phyloP scores from a whole-genome alignment of 345 rosid genomes.

The Rubroshorea leprosula region DNA sequence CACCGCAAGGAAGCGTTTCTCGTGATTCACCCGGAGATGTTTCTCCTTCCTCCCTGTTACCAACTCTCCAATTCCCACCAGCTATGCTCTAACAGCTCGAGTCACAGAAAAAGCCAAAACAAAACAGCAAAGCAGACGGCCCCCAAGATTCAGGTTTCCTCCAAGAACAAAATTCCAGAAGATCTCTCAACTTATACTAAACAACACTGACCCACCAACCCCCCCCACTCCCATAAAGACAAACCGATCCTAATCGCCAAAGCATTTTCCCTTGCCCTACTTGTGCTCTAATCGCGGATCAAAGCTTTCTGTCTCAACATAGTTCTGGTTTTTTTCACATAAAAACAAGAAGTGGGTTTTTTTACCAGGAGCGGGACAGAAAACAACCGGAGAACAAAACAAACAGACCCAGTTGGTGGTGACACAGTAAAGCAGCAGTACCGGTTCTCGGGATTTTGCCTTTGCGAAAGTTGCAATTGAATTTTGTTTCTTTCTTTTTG shows the following conservation, averaged over 20 bases:
- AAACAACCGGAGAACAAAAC: constrained; percentile 4
- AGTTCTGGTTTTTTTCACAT: too few relatives aligned
- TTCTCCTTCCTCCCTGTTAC: background rate
- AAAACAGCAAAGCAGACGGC: background rate
- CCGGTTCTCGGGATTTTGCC: constrained; percentile 10
- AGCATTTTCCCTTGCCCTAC: constrained; percentile 21
- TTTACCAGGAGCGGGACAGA: background rate
- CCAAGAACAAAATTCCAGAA: background rate
- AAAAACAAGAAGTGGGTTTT: background rate
- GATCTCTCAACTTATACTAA: constrained; percentile 18
- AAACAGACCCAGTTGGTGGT: background rate
- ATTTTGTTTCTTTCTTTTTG: constrained; percentile 7
- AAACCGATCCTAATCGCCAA: constrained; percentile 25
- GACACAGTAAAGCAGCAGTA: background rate
- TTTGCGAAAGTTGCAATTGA: constrained; percentile 8
- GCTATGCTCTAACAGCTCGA: too few relatives aligned
- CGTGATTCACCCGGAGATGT: background rate
- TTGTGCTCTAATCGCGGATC: background rate
- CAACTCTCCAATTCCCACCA: background rate
- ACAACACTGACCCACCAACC: constrained; percentile 18
- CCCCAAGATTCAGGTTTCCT: background rate
- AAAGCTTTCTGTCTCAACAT: constrained; percentile 9
- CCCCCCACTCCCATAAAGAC: constrained; percentile 12
- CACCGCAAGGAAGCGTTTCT: background rate
- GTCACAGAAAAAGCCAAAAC: constrained; percentile 16